Evolutionary conservation across 1,284 basidiomycete species (phyloP).

Genomic region (Trametes pubescens): DNA sequence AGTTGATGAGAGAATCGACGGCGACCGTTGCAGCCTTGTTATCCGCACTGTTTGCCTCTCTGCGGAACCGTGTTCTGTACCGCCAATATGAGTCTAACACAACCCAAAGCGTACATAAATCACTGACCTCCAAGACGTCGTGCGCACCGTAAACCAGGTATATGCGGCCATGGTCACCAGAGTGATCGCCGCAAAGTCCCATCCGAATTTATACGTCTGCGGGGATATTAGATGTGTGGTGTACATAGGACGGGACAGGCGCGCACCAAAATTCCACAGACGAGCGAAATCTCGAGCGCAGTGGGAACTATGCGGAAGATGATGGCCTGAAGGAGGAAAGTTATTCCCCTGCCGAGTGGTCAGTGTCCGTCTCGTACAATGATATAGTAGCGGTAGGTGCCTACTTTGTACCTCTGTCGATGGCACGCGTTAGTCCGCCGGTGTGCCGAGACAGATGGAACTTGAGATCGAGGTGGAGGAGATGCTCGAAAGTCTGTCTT

Average conservation of each 20-base stretch:
- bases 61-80: conserved; percentile 89
- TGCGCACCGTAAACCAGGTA: conserved; percentile 96
- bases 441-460: conserved; percentile 97
- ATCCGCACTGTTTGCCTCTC: conserved; percentile 95
- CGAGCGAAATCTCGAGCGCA: conserved; percentile 94
- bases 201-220: conserved; percentile 96
- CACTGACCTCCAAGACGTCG: conserved; percentile 91
- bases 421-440: conserved; percentile 94
- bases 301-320: conserved; percentile 97
- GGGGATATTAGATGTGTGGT: not conserved
- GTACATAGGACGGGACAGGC: conserved; percentile 1
- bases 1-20: conserved; percentile 97
- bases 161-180: conserved; percentile 88
- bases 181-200: conserved; percentile 95
- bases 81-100: not conserved
- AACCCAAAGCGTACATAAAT: not conserved
- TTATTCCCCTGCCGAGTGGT: conserved; percentile 79
- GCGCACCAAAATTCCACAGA: conserved; percentile 93
- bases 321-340: conserved; percentile 93
- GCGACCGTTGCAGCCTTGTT: conserved; percentile 95
- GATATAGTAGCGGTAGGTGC: conserved; percentile 31
- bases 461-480: conserved; percentile 89
- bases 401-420: conserved; percentile 97
- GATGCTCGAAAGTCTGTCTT: conserved; percentile 91
- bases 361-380: not conserved